A percentile compares a stretch with the other conserved stretches of the same genome.
Evolutionary conservation across 2,329 filamentous ascomycete genomes (phyloP).

Genomic region (Paraphaeosphaeria minitans): DNA sequence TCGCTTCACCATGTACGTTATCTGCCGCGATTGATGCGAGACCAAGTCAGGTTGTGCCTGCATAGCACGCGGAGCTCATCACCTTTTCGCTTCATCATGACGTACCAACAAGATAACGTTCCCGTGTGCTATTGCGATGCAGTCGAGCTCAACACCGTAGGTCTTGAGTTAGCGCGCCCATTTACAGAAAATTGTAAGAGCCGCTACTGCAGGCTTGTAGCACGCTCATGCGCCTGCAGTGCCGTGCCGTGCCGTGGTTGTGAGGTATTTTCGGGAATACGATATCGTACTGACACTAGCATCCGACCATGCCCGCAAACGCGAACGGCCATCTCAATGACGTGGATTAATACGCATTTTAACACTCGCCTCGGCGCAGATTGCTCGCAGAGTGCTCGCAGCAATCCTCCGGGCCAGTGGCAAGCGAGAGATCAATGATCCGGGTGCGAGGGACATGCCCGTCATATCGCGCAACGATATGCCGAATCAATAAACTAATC

Average conservation of each 20-base stretch:
- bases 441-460: not conserved
- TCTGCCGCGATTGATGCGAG: not conserved
- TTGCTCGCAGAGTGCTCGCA: not conserved
- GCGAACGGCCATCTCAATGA: constrained; percentile 21
- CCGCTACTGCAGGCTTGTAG: not conserved
- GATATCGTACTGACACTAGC: not conserved
- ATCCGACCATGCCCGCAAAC: constrained; percentile 2
- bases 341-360: constrained; percentile 13
- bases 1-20: not conserved
- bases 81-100: constrained; percentile 3
- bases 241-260: not conserved
- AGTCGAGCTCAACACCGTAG: not conserved
- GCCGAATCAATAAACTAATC: not conserved
- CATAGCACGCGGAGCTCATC: not conserved
- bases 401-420: not conserved
- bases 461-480: not conserved
- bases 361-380: not conserved
- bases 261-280: not conserved
- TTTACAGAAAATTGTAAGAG: not conserved
- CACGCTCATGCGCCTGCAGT: not conserved
- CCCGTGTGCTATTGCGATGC: not conserved
- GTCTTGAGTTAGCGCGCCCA: not conserved
- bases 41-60: not conserved
- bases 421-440: not conserved
- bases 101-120: not conserved